These are phyloP conservation scores for Eleusine coracana DNA, from an alignment of 176 grass and related monocot species.

Conservation along the genomic window DNA sequence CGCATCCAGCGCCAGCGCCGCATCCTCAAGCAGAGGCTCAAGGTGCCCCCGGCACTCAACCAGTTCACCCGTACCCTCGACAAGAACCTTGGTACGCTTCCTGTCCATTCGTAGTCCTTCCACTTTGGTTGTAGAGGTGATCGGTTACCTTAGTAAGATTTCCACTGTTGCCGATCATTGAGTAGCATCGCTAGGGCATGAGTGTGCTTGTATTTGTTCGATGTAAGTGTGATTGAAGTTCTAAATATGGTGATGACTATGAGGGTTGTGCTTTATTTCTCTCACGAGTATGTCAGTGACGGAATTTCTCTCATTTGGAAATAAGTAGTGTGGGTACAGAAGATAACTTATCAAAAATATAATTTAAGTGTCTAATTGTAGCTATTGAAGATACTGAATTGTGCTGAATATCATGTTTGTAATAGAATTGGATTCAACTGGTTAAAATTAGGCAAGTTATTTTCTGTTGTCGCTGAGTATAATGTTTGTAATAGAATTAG, in stretches of 20 bases:
- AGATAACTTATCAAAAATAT: background rate
- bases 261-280: too few species aligned
- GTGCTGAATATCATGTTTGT: background rate
- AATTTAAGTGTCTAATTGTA: background rate
- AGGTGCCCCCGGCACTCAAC: slow-evolving; percentile 75
- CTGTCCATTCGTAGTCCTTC: background rate
- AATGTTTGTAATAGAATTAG: too few species aligned
- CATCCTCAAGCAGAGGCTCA: slow-evolving; percentile 88
- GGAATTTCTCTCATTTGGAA: too few species aligned
- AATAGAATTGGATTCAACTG: background rate
- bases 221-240: too few species aligned
- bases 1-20: slow-evolving; percentile 82
- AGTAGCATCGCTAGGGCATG: background rate
- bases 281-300: too few species aligned
- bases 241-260: too few species aligned
- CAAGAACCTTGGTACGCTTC: slow-evolving; percentile 71
- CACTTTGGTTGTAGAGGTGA: background rate
- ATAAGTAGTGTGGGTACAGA: too few species aligned
- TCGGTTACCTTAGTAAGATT: background rate
- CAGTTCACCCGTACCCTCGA: slow-evolving; percentile 89
- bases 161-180: background rate
- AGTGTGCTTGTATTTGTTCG: too few species aligned
- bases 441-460: too few species aligned
- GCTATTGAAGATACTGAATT: background rate
- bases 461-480: background rate